A percentile compares a stretch with the other conserved stretches of the same genome.
Evolutionary conservation across 331 rosid species (phyloP).

Genomic region (Ulmus americana): DNA sequence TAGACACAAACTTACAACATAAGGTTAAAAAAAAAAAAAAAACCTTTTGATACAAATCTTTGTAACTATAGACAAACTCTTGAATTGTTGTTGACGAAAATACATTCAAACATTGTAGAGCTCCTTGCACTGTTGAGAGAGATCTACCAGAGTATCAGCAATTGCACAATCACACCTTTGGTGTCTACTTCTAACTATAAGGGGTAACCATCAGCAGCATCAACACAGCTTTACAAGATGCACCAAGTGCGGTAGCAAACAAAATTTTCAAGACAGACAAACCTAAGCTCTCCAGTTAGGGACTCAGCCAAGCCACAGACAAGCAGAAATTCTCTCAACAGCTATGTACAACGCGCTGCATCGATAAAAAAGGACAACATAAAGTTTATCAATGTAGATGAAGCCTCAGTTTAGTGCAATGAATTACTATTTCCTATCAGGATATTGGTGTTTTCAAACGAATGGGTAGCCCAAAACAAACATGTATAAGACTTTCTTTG

Average conservation of each 20-base stretch:
- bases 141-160: conserved; percentile 35
- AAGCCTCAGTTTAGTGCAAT: background rate
- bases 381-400: background rate
- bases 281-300: conserved; percentile 29
- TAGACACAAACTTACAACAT: conserved; percentile 21
- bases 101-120: conserved; percentile 23
- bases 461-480: too few species aligned
- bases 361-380: conserved; percentile 14
- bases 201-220: conserved; percentile 42
- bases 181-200: conserved; percentile 30
- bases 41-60: conserved; percentile 35
- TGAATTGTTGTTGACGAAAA: conserved; percentile 38
- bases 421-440: too few species aligned
- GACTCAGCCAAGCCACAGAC: conserved; percentile 32
- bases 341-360: conserved; percentile 55
- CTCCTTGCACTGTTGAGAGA: conserved; percentile 21
- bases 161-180: conserved; percentile 27
- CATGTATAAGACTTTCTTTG: background rate
- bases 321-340: conserved; percentile 40
- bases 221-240: conserved; percentile 56
- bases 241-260: conserved; percentile 42
- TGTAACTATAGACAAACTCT: conserved; percentile 32
- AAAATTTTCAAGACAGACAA: conserved; percentile 35
- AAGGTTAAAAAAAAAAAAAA: conserved; percentile 12
- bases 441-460: too few species aligned